phyloP scores from a whole-genome alignment of 306 rosid genomes.

The Lathyrus aphaca region DNA sequence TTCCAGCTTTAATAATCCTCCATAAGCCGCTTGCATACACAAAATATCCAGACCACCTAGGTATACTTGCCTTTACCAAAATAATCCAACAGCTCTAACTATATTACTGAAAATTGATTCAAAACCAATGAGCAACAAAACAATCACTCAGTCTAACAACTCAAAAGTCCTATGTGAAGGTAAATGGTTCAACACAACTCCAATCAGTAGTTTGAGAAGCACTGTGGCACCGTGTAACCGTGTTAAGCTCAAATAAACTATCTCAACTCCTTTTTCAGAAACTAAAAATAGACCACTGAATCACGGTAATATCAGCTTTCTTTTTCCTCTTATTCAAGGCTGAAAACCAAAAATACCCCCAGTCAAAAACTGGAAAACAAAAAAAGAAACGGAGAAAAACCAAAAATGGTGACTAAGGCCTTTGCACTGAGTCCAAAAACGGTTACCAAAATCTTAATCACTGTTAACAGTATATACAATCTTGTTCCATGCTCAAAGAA shows the following conservation, averaged over 20 bases:
- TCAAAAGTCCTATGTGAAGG: constrained; percentile 30
- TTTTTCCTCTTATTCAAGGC: constrained; percentile 42
- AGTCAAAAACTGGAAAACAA: constrained; percentile 13
- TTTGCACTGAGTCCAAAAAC: constrained; percentile 35
- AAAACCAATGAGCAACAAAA: constrained; percentile 36
- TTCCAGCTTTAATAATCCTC: constrained; percentile 72
- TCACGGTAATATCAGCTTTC: constrained; percentile 47
- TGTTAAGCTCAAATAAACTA: constrained; percentile 50
- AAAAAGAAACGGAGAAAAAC: constrained; percentile 5
- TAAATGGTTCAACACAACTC: constrained; percentile 39
- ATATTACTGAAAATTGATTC: constrained; percentile 38
- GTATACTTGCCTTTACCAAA: constrained; percentile 41
- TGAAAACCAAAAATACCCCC: constrained; percentile 54
- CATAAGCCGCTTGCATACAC: constrained; percentile 57
- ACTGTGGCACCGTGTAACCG: not conserved
- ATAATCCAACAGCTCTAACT: constrained; percentile 35
- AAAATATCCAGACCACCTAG: constrained; percentile 43
- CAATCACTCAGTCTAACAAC: constrained; percentile 43
- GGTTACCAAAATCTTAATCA: constrained; percentile 48
- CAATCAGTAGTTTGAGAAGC: constrained; percentile 30
- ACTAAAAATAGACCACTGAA: constrained; percentile 51
- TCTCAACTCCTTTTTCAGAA: constrained; percentile 52
- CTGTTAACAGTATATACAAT: constrained; percentile 55
- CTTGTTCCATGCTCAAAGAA: constrained; percentile 71
- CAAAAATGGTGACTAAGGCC: constrained; percentile 38